Conservation (phyloP, 2,329 filamentous ascomycete species). For the Fusarium sp. region DNA sequence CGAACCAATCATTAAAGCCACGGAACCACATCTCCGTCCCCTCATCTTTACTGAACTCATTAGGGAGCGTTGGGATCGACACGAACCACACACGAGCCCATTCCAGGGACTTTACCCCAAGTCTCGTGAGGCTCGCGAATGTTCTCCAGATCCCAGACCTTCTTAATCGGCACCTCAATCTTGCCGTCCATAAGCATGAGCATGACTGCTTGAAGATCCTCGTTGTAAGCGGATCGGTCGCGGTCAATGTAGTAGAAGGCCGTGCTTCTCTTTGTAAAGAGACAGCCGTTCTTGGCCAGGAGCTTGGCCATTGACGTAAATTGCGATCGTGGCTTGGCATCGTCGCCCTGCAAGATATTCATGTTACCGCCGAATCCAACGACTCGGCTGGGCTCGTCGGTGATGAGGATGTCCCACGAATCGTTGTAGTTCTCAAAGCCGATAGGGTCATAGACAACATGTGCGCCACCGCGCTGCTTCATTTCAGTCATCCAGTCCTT, state of each 20-base stretch:
- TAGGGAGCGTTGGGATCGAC: constrained; percentile 30
- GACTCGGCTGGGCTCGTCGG: constrained; percentile 54
- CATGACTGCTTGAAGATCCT: constrained; percentile 51
- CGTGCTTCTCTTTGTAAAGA: constrained; percentile 51
- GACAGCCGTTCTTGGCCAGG: constrained; percentile 48
- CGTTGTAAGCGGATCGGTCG: constrained; percentile 52
- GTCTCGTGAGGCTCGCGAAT: constrained; percentile 55
- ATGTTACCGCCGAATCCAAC: constrained; percentile 58
- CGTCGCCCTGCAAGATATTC: constrained; percentile 46
- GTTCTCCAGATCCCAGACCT: constrained; percentile 58
- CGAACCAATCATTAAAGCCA: not conserved
- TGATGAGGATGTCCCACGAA: constrained; percentile 59
- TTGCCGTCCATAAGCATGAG: constrained; percentile 50
- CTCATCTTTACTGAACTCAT: not conserved
- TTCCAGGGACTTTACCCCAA: constrained; percentile 53
- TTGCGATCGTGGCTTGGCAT: constrained; percentile 52
- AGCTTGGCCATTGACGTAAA: constrained; percentile 53
- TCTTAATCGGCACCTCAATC: constrained; percentile 56
- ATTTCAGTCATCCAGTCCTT: constrained; percentile 64
- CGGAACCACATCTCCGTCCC: not conserved
- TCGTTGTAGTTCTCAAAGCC: constrained; percentile 66
- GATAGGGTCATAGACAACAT: constrained; percentile 63
- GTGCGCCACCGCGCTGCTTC: constrained; percentile 60
- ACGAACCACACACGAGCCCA: constrained; percentile 55
- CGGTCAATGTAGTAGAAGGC: constrained; percentile 55